A percentile compares a stretch with the other conserved stretches of the same genome.
Conservation (phyloP, 352 stramenopile genomes). For the Globisporangium abappressorium region DNA sequence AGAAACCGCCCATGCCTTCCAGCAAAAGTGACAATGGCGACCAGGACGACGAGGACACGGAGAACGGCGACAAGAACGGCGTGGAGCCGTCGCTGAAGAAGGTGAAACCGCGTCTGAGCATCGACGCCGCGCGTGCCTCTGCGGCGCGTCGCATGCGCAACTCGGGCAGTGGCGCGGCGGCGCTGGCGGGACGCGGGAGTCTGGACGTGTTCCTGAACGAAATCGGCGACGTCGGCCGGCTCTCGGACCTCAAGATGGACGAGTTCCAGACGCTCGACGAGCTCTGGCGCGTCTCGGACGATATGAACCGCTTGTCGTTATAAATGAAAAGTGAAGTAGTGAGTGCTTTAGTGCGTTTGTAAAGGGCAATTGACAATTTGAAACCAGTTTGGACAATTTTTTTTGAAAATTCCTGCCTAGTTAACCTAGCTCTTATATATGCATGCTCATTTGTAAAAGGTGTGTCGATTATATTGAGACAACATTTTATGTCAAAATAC, state of each 20-base stretch:
- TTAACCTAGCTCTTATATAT: background rate
- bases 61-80: constrained; percentile 23
- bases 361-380: constrained; percentile 4
- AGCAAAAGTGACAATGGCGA: constrained; percentile 41
- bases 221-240: constrained; percentile 71
- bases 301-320: constrained; percentile 83
- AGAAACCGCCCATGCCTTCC: constrained; percentile 37
- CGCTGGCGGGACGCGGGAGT: constrained; percentile 51
- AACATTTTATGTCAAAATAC: background rate
- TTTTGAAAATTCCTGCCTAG: background rate
- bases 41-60: constrained; percentile 39
- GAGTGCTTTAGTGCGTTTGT: background rate
- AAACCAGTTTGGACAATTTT: background rate
- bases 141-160: constrained; percentile 64
- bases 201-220: constrained; percentile 80
- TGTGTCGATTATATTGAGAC: background rate
- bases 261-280: constrained; percentile 81
- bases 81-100: constrained; percentile 73
- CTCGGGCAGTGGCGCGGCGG: constrained; percentile 44
- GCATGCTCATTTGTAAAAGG: background rate
- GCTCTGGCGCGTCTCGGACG: constrained; percentile 80
- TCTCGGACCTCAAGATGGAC: constrained; percentile 86
- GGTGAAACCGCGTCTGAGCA: constrained; percentile 68
- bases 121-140: constrained; percentile 72
- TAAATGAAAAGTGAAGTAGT: constrained; percentile 21